Evolutionary conservation across 106 monocot genomes (phyloP), one percentile per base, ranked within the genome.

Genomic region (Dendrobium huoshanense): DNA sequence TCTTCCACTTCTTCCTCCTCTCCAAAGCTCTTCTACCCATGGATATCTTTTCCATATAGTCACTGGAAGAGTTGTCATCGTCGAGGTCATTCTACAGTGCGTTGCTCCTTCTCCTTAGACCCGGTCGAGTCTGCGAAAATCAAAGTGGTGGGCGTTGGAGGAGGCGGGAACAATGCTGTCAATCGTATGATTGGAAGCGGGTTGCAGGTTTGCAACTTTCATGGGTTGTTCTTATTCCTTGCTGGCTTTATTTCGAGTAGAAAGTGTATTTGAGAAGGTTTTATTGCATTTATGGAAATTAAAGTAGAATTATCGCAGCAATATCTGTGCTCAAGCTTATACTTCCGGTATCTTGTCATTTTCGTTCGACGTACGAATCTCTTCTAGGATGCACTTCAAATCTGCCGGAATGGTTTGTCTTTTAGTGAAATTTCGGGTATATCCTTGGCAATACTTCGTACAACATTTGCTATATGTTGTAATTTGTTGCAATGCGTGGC

Each of bases 111-210:
- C 24, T 47, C 76, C 6, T 76, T 45, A 25, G 25, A 41, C 49
- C 76, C 76, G 13, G 25, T 48, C 27, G 76, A 76, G 49, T 76
- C 76, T 2, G 96, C 96, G 22, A 90, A 84, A 89, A 96, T 96
- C 58, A 96, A 96, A 77, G 96, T 96, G 40, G 84, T 96, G 44
- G 96, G 96, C 3, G 96, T 96, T 18, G 96, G 96, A 37, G 96
- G 96, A n/a, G 94, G 96, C 70, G 96, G 96, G 41, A 96, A 96
- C 87, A 96, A 96, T 81, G 96, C 96, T 1, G 92, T 96, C 80
- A 96, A 96, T 72, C 94, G 96, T 68, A 96, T 96, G 96, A 96
- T 96, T 42, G 92, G 92, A 37, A 96, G 94, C 79, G 96, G 96
- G 4, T 79, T 96, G 79, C 92, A 94, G 92, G 96, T 96, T 80